Percentiles rank a stretch among this genome's conserved stretches.
phyloP scores from a whole-genome alignment of 1,139 yeast genomes.

The Hansenula sp. region DNA sequence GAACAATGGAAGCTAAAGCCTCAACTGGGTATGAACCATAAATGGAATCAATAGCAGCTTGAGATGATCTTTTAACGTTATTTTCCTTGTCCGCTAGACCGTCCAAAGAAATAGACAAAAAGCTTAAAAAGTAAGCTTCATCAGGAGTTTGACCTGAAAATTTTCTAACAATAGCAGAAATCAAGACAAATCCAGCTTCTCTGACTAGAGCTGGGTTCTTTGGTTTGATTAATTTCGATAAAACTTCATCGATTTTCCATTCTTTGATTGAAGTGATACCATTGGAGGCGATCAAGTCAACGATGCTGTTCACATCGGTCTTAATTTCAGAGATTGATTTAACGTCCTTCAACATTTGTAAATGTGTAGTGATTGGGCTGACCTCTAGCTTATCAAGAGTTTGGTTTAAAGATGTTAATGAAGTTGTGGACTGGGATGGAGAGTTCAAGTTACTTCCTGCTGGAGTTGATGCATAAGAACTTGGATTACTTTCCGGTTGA shows the following conservation, averaged over 20 bases:
- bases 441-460: slow-evolving; percentile 19
- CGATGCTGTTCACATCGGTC: slow-evolving; percentile 54
- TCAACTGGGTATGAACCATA: slow-evolving; percentile 73
- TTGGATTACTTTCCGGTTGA: slow-evolving; percentile 8
- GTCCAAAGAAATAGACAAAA: slow-evolving; percentile 56
- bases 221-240: slow-evolving; percentile 64
- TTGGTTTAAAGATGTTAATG: slow-evolving; percentile 66
- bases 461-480: slow-evolving; percentile 23
- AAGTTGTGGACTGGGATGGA: slow-evolving; percentile 43
- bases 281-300: slow-evolving; percentile 42
- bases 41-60: slow-evolving; percentile 61
- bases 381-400: slow-evolving; percentile 64
- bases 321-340: slow-evolving; percentile 63
- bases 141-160: slow-evolving; percentile 67
- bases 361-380: slow-evolving; percentile 64
- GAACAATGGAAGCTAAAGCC: slow-evolving; percentile 67
- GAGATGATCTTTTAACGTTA: slow-evolving; percentile 80
- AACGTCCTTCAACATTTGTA: slow-evolving; percentile 54
- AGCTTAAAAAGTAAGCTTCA: slow-evolving; percentile 68
- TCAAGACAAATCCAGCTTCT: slow-evolving; percentile 67
- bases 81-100: slow-evolving; percentile 81
- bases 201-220: slow-evolving; percentile 72
- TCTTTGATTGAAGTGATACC: slow-evolving; percentile 51
- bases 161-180: slow-evolving; percentile 64
- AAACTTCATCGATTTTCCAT: slow-evolving; percentile 63